Percentiles rank a stretch among this genome's conserved stretches.
Evolutionary conservation across 257 asterid species (phyloP).

Genomic region (Lavandula angustifolia): DNA sequence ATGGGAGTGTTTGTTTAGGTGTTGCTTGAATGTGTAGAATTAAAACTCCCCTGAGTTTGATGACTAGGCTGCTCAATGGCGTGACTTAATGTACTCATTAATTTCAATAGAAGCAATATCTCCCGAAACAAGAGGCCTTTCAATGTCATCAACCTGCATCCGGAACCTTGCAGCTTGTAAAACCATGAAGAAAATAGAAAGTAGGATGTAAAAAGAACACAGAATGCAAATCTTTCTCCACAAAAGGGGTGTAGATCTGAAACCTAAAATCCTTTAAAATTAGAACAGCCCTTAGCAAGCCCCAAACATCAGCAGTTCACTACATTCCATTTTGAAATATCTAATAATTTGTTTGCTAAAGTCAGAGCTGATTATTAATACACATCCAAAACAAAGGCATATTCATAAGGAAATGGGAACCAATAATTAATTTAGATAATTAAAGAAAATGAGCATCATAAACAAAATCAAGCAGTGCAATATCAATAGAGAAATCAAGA

Average conservation of each 20-base stretch:
- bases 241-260: not conserved
- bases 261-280: constrained; percentile 10
- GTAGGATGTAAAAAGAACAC: no score
- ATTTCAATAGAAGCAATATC: constrained; percentile 51
- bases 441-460: no score
- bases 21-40: constrained; percentile 46
- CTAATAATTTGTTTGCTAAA: not conserved
- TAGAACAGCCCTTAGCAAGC: not conserved
- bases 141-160: constrained; percentile 77
- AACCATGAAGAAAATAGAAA: constrained; percentile 24
- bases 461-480: constrained; percentile 27
- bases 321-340: constrained; percentile 10
- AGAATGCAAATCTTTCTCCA: constrained; percentile 7
- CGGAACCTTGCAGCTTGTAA: constrained; percentile 27
- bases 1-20: constrained; percentile 52
- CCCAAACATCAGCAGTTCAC: not conserved
- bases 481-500: constrained; percentile 22
- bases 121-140: constrained; percentile 80
- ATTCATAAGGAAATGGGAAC: constrained; percentile 1
- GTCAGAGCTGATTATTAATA: no score
- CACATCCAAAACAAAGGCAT: no score
- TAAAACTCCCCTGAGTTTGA: constrained; percentile 46
- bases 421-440: no score
- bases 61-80: constrained; percentile 43
- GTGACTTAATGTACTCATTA: constrained; percentile 44